Conservation (phyloP, 495 filamentous ascomycete genomes). For the Penicillium diatomitis region DNA sequence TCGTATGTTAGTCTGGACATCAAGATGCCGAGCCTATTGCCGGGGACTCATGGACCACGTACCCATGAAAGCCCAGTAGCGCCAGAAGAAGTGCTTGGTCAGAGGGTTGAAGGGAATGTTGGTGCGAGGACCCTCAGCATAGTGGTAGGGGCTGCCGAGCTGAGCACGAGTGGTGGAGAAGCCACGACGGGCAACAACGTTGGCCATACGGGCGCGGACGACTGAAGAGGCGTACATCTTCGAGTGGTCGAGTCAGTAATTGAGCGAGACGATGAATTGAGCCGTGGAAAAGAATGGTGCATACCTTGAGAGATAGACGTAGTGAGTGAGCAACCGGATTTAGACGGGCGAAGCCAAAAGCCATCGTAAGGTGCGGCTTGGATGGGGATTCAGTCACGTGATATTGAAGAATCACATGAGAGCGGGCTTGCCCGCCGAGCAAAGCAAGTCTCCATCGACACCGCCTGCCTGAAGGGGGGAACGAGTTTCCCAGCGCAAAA, state of each 20-base stretch:
- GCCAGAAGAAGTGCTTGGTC: slow-evolving; percentile 69
- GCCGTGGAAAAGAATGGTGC: slow-evolving; percentile 3
- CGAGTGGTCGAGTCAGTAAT: neutral
- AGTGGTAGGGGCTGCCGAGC: slow-evolving; percentile 88
- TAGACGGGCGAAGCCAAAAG: slow-evolving; percentile 19
- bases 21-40: neutral
- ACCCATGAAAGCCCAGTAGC: slow-evolving; percentile 80
- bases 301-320: slow-evolving; percentile 26
- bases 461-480: slow-evolving; percentile 18
- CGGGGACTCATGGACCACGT: slow-evolving; percentile 21
- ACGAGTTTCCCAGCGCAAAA: slow-evolving; percentile 26
- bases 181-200: slow-evolving; percentile 75
- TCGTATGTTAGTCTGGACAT: slow-evolving; percentile 21
- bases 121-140: slow-evolving; percentile 88
- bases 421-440: neutral
- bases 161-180: slow-evolving; percentile 87
- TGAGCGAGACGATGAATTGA: too few species aligned
- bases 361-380: slow-evolving; percentile 22
- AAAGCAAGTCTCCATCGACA: neutral
- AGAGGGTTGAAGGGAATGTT: slow-evolving; percentile 96
- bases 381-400: slow-evolving; percentile 23
- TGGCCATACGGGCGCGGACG: slow-evolving; percentile 56
- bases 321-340: slow-evolving; percentile 25
- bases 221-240: slow-evolving; percentile 84
- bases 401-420: slow-evolving; percentile 7